Evolutionary conservation across 2,329 filamentous ascomycete species (phyloP).

Genomic region (Sodiomyces alkalinus): DNA sequence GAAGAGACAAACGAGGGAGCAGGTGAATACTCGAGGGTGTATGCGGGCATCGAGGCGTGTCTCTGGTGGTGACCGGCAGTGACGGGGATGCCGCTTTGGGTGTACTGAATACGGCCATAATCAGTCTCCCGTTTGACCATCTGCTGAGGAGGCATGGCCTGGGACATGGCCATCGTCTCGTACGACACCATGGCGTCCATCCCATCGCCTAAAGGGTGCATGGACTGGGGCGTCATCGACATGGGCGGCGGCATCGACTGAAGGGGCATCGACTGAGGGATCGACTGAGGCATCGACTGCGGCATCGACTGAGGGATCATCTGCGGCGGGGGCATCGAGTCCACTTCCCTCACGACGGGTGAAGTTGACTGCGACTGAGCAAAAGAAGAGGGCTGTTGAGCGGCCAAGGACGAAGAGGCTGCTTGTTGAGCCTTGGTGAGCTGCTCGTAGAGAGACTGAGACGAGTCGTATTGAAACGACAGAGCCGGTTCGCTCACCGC

Average conservation of each 20-base stretch:
- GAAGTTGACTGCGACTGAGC: constrained; percentile 70
- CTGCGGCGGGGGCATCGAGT: constrained; percentile 83
- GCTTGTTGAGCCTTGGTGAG: constrained; percentile 98
- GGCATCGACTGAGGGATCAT: constrained; percentile 48
- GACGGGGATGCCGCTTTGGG: constrained; percentile 79
- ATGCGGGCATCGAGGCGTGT: constrained; percentile 96
- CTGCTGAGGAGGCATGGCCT: constrained; percentile 25
- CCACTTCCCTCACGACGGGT: constrained; percentile 77
- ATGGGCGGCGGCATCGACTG: constrained; percentile 36
- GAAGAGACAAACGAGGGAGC: constrained; percentile 98
- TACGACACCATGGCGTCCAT: constrained; percentile 65
- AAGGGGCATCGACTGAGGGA: constrained; percentile 32
- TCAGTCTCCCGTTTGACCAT: constrained; percentile 83
- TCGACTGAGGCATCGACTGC: constrained; percentile 20
- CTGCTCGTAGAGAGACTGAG: constrained; percentile 97
- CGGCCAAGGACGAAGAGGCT: constrained; percentile 92
- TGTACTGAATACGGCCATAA: constrained; percentile 70
- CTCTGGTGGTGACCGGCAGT: constrained; percentile 77
- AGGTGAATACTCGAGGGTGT: constrained; percentile 88
- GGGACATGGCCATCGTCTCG: constrained; percentile 51
- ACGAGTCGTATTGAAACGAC: constrained; percentile 98
- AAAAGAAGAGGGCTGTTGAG: constrained; percentile 52
- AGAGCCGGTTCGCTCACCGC: constrained; percentile 93
- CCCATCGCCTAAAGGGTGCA: constrained; percentile 42
- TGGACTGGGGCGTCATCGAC: constrained; percentile 28